phyloP scores from a whole-genome alignment of 345 rosid genomes.

The Jatropha curcas region DNA sequence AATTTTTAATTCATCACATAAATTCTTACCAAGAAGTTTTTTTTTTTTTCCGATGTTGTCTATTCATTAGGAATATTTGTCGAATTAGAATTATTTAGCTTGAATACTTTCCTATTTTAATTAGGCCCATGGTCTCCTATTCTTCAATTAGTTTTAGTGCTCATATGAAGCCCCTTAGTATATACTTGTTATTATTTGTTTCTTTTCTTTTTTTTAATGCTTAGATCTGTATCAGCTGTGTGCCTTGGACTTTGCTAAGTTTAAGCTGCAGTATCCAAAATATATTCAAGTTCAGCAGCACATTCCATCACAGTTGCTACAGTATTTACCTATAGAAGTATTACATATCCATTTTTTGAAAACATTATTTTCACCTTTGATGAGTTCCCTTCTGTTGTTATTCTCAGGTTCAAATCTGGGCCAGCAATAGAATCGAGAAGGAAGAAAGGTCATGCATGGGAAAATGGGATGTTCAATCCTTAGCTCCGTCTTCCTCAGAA shows the following conservation, averaged over 20 bases:
- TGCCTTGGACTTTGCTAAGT: background rate
- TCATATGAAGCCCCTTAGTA: background rate
- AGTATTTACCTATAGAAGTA: background rate
- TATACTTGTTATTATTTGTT: background rate
- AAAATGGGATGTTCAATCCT: conserved; percentile 90
- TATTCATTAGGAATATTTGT: background rate
- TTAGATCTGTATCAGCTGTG: background rate
- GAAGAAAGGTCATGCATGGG: conserved; percentile 86
- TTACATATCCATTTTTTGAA: background rate
- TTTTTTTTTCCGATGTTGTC: background rate
- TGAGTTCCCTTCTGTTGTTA: conserved; percentile 19
- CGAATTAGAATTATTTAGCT: background rate
- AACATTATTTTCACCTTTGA: conserved; percentile 14
- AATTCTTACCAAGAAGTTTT: background rate
- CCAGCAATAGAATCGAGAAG: conserved; percentile 72
- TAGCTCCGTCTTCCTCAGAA: conserved; percentile 64
- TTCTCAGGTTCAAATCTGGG: conserved; percentile 92
- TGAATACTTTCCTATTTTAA: background rate
- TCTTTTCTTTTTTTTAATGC: background rate
- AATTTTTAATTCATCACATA: background rate
- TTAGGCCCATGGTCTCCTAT: background rate
- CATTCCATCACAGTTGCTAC: background rate
- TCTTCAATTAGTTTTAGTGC: background rate
- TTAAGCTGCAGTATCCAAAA: no score
- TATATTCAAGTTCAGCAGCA: background rate